Conservation (phyloP, 352 stramenopile genomes). For the Achlya hypogyna region DNA sequence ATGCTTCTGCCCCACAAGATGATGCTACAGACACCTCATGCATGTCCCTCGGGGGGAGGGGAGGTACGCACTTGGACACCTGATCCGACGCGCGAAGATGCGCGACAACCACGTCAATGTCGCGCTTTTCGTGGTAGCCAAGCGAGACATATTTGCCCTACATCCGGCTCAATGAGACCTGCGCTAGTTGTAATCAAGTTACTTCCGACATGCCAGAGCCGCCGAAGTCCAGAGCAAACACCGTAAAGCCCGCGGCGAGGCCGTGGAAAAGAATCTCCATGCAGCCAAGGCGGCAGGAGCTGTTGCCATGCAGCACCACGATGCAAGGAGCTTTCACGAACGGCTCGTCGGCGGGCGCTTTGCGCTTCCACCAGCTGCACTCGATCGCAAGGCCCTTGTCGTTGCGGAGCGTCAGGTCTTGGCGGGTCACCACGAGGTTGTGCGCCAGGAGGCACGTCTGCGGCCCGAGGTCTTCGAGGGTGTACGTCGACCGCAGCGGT, state of each 20-base stretch:
- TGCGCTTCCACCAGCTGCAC: slow-evolving; percentile 81
- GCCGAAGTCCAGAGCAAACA: slow-evolving; percentile 74
- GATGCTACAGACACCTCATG: slow-evolving; percentile 22
- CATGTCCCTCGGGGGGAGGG: neutral
- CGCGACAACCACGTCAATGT: slow-evolving; percentile 64
- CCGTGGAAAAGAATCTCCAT: slow-evolving; percentile 62
- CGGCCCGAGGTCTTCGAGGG: slow-evolving; percentile 49
- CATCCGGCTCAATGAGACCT: neutral
- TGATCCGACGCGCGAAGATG: slow-evolving; percentile 47
- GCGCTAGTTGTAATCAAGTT: neutral
- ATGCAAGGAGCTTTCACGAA: slow-evolving; percentile 50
- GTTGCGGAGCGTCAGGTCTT: slow-evolving; percentile 72
- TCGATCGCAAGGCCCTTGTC: slow-evolving; percentile 60
- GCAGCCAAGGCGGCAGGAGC: slow-evolving; percentile 58
- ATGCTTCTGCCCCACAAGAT: slow-evolving; percentile 74
- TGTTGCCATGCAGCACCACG: slow-evolving; percentile 76
- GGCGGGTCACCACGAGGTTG: slow-evolving; percentile 43
- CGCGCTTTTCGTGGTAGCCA: slow-evolving; percentile 61
- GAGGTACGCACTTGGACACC: slow-evolving; percentile 26
- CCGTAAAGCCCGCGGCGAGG: slow-evolving; percentile 50
- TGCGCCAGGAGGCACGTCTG: slow-evolving; percentile 44
- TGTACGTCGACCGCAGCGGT: slow-evolving; percentile 53
- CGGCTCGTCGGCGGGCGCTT: slow-evolving; percentile 14
- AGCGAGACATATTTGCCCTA: slow-evolving; percentile 77
- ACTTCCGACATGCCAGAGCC: slow-evolving; percentile 61